phyloP scores from a whole-genome alignment of 352 stramenopile species.

The Halophytophthora polymorphica region DNA sequence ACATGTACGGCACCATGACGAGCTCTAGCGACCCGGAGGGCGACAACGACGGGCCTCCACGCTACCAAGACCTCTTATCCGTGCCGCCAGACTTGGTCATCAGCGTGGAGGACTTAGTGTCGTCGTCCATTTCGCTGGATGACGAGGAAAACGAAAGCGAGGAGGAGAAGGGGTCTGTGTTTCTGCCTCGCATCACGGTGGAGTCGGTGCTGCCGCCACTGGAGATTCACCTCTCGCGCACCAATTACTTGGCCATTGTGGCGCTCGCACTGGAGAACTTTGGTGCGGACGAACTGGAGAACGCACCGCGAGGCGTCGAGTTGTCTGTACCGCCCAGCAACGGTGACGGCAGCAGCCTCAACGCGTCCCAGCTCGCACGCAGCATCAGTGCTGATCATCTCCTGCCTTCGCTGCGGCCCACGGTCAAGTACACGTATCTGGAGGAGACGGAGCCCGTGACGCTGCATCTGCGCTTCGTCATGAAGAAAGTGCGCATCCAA shows the following conservation, averaged over 20 bases:
- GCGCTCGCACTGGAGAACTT: slow-evolving; percentile 71
- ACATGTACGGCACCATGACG: slow-evolving; percentile 33
- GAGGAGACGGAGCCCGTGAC: slow-evolving; percentile 69
- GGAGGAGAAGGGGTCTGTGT: slow-evolving; percentile 13
- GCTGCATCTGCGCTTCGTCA: slow-evolving; percentile 57
- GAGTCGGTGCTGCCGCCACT: slow-evolving; percentile 34
- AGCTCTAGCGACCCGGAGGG: slow-evolving; percentile 9
- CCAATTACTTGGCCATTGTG: slow-evolving; percentile 63
- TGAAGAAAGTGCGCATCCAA: slow-evolving; percentile 48
- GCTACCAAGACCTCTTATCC: slow-evolving; percentile 36
- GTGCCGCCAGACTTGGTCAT: slow-evolving; percentile 49
- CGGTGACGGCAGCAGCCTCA: slow-evolving; percentile 6
- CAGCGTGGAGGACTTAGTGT: slow-evolving; percentile 67
- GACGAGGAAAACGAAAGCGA: slow-evolving; percentile 10
- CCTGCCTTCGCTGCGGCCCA: slow-evolving; percentile 42
- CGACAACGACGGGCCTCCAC: slow-evolving; percentile 3
- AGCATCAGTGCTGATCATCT: slow-evolving; percentile 16
- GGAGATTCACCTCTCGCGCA: slow-evolving; percentile 30
- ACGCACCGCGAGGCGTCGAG: background rate
- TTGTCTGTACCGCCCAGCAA: background rate
- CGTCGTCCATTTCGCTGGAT: slow-evolving; percentile 38
- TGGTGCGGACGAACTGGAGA: slow-evolving; percentile 53
- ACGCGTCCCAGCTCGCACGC: background rate
- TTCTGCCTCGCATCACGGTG: slow-evolving; percentile 66
- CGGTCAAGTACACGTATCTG: slow-evolving; percentile 69